Conservation (phyloP, 116 monocot species). For the Zostera marina region DNA sequence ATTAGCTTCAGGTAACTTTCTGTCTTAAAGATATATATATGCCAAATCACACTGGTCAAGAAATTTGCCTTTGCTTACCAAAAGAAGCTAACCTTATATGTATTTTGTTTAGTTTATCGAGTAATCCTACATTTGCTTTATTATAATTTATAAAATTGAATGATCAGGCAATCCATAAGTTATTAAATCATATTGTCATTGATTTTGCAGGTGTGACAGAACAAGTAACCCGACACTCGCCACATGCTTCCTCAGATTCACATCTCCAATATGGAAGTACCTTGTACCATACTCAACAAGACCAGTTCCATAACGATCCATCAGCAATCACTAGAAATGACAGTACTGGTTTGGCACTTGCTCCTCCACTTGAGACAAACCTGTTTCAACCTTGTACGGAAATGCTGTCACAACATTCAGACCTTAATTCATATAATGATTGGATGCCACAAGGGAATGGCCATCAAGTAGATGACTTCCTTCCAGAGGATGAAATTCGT, state of each 20-base stretch:
- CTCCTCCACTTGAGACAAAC: constrained; percentile 21
- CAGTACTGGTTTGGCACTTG: constrained; percentile 22
- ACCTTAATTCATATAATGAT: constrained; percentile 21
- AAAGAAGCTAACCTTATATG: neutral
- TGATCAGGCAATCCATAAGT: neutral
- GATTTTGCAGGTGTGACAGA: constrained; percentile 6
- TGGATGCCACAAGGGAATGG: constrained; percentile 24
- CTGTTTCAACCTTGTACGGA: constrained; percentile 10
- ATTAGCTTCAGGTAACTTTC: constrained; percentile 23
- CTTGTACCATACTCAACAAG: constrained; percentile 14
- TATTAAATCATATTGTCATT: neutral
- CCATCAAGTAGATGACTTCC: constrained; percentile 25
- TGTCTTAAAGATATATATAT: neutral
- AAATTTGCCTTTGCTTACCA: neutral
- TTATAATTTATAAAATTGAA: too few species aligned
- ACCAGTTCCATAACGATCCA: constrained; percentile 17
- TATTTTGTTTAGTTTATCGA: too few species aligned
- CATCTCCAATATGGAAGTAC: constrained; percentile 22
- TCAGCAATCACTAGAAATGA: constrained; percentile 16
- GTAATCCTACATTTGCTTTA: too few species aligned
- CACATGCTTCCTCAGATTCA: constrained; percentile 12
- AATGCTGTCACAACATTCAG: constrained; percentile 8
- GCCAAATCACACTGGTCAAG: neutral
- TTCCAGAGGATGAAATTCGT: constrained; percentile 74
- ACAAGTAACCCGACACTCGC: constrained; percentile 17